Conservation (phyloP, 2,329 filamentous ascomycete genomes). For the Graphilbum fragrans region DNA sequence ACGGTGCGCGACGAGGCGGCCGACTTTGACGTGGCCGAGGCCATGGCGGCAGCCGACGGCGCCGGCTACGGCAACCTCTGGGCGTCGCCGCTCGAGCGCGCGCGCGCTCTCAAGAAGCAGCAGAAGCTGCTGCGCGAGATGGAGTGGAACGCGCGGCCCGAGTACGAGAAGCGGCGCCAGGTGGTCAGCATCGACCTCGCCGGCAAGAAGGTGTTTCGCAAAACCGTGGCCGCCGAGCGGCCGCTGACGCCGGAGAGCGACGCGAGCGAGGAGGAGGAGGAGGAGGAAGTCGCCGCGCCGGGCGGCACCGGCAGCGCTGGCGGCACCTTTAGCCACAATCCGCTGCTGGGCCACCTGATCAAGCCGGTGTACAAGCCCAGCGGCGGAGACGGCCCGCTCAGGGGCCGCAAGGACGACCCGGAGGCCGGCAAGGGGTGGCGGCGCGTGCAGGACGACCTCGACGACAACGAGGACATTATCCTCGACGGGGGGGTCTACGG, state of each 20-base stretch:
- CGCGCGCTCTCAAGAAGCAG: conserved; percentile 71
- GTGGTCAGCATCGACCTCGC: conserved; percentile 77
- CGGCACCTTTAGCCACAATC: conserved; percentile 58
- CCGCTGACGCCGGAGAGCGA: conserved; percentile 34
- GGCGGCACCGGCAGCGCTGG: conserved; percentile 24
- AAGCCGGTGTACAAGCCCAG: conserved; percentile 42
- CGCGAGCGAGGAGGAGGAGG: conserved; percentile 14
- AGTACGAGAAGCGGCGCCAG: conserved; percentile 79
- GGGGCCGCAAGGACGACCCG: conserved; percentile 27
- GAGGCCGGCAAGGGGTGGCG: conserved; percentile 34
- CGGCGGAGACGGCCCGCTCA: conserved; percentile 11
- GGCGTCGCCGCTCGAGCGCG: conserved; percentile 73
- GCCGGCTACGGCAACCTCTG: conserved; percentile 54
- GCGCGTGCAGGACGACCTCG: conserved; percentile 47
- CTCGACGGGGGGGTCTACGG: conserved; percentile 42
- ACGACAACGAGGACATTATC: conserved; percentile 47
- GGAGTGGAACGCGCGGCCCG: conserved; percentile 73
- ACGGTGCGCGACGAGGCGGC: conserved; percentile 76
- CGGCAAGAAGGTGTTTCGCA: conserved; percentile 62
- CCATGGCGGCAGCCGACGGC: conserved; percentile 12
- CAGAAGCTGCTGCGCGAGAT: conserved; percentile 74
- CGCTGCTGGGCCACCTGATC: conserved; percentile 50
- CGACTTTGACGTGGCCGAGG: conserved; percentile 38
- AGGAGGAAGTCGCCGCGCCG: conserved; percentile 21
- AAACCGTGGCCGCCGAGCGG: conserved; percentile 52